phyloP scores from a whole-genome alignment of 2,329 filamentous ascomycete genomes.

The Aureobasidium subglaciale region DNA sequence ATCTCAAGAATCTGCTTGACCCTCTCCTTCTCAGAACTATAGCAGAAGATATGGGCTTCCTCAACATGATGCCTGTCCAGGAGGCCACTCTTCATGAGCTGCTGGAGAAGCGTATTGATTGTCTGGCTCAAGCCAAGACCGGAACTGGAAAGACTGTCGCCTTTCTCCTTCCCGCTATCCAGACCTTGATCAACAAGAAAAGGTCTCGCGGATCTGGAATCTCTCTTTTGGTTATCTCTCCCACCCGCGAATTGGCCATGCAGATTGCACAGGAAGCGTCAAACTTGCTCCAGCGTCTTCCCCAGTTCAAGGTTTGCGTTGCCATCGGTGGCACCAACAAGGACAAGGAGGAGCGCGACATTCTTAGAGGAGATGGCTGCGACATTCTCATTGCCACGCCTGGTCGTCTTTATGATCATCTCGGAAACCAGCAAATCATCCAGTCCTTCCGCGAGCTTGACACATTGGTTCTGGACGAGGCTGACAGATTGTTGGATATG shows the following conservation, averaged over 20 bases:
- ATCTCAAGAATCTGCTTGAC: slow-evolving; percentile 67
- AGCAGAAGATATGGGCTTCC: slow-evolving; percentile 22
- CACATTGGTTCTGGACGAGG: slow-evolving; percentile 56
- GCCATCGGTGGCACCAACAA: slow-evolving; percentile 13
- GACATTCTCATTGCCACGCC: slow-evolving; percentile 74
- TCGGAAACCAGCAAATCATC: slow-evolving; percentile 54
- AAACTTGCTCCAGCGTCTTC: slow-evolving; percentile 75
- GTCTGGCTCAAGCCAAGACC: slow-evolving; percentile 63
- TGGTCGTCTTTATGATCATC: slow-evolving; percentile 78
- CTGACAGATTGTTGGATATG: slow-evolving; percentile 70
- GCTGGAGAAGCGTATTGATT: slow-evolving; percentile 43
- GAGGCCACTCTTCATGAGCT: slow-evolving; percentile 46
- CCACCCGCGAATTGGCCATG: slow-evolving; percentile 60
- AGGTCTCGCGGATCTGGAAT: slow-evolving; percentile 68
- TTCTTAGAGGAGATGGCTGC: slow-evolving; percentile 75
- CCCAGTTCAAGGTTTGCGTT: slow-evolving; percentile 60
- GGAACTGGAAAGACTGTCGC: slow-evolving; percentile 95
- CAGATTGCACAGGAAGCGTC: slow-evolving; percentile 62
- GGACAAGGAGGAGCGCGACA: slow-evolving; percentile 56
- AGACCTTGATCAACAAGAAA: slow-evolving; percentile 70
- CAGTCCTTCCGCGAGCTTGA: slow-evolving; percentile 39
- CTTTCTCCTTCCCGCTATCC: slow-evolving; percentile 81
- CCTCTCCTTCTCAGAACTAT: slow-evolving; percentile 72
- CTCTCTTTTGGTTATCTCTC: slow-evolving; percentile 76
- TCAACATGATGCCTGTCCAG: slow-evolving; percentile 47